These are phyloP conservation scores for Erodium trifolium DNA, from an alignment of 441 rosid genomes.

Conservation along the genomic window DNA sequence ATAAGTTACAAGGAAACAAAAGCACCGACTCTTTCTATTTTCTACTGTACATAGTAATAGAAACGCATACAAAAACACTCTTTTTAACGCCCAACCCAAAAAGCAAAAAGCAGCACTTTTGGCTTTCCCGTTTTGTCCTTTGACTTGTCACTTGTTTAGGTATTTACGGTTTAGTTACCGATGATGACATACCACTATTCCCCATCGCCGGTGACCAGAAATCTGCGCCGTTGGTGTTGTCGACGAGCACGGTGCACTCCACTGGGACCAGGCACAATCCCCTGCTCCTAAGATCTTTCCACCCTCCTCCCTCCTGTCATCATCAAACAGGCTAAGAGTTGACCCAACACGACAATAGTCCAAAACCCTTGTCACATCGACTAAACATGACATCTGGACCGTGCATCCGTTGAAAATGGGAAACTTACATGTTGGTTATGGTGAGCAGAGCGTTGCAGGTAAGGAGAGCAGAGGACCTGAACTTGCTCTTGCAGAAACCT, in stretches of 20 bases:
- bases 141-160: not conserved
- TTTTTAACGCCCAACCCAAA: too few relatives aligned
- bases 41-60: too few relatives aligned
- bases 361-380: not conserved
- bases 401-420: not conserved
- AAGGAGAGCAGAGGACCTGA: constrained; percentile 75
- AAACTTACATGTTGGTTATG: constrained; percentile 33
- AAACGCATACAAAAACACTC: too few relatives aligned
- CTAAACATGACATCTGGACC: not conserved
- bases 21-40: too few relatives aligned
- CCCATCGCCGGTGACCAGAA: constrained; percentile 70
- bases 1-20: too few relatives aligned
- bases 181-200: constrained; percentile 20
- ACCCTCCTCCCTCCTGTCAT: constrained; percentile 18
- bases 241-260: constrained; percentile 53
- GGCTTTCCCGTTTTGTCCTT: not conserved
- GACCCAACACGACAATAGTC: not conserved
- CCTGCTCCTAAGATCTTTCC: constrained; percentile 51
- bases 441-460: constrained; percentile 33
- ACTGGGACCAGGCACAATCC: constrained; percentile 75
- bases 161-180: constrained; percentile 17
- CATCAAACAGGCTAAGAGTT: not conserved
- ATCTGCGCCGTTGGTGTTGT: constrained; percentile 68
- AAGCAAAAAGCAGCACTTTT: too few relatives aligned
- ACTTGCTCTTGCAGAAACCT: constrained; percentile 85